phyloP scores from a whole-genome alignment of 192 early-diverging fungal species.

The Linnemannia schmuckeri region DNA sequence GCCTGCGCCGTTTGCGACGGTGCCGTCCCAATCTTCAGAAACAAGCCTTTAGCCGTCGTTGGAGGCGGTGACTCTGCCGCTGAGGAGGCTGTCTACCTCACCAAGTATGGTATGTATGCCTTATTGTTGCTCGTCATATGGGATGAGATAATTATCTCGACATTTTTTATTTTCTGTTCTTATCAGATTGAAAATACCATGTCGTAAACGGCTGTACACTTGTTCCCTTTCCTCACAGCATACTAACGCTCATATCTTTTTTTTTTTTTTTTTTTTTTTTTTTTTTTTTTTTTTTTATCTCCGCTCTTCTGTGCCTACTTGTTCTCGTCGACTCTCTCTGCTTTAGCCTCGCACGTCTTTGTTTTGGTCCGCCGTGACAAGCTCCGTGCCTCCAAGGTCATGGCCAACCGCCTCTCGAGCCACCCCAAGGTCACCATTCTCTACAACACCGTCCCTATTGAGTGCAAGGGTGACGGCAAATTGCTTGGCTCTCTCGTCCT shows the following conservation, averaged over 20 bases:
- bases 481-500: slow-evolving; percentile 80
- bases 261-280: slow-evolving; percentile 25
- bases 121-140: neutral
- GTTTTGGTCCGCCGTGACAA: slow-evolving; percentile 95
- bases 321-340: slow-evolving; percentile 21
- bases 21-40: slow-evolving; percentile 96
- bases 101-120: slow-evolving; percentile 82
- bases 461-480: slow-evolving; percentile 90
- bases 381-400: slow-evolving; percentile 97
- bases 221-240: no score
- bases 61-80: slow-evolving; percentile 97
- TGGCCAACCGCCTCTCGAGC: slow-evolving; percentile 87
- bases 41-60: slow-evolving; percentile 95
- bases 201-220: neutral
- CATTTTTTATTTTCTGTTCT: neutral
- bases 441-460: slow-evolving; percentile 89
- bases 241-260: neutral
- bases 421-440: slow-evolving; percentile 95
- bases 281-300: slow-evolving; percentile 25
- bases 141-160: neutral
- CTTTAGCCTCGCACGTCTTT: slow-evolving; percentile 88
- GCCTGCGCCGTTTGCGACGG: slow-evolving; percentile 99
- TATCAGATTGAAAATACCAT: neutral
- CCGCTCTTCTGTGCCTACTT: neutral
- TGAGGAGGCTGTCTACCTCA: slow-evolving; percentile 97